Percentiles rank a stretch among this genome's conserved stretches.
phyloP scores from a whole-genome alignment of 768 basidiomycete genomes.

The Agaricus sinodeliciosus region DNA sequence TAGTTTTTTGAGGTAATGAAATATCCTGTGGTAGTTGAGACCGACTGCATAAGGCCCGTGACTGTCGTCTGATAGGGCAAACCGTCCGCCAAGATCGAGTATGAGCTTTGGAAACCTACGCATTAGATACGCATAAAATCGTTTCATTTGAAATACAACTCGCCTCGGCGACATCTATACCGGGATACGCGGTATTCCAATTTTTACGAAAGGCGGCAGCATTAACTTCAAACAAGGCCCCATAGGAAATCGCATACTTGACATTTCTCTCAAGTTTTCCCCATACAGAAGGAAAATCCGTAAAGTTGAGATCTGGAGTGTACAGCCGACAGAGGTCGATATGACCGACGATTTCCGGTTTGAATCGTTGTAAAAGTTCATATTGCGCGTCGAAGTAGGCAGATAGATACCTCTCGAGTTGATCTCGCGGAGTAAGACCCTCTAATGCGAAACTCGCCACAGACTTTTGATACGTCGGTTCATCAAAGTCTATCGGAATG shows the following conservation, averaged over 20 bases:
- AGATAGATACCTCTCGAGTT: conserved; percentile 43
- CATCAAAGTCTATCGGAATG: conserved; percentile 91
- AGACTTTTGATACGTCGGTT: conserved; percentile 56
- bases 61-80: conserved; percentile 92
- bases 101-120: conserved; percentile 49
- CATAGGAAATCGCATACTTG: conserved; percentile 63
- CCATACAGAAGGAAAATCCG: conserved; percentile 54
- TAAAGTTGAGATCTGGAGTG: conserved; percentile 52
- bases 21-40: conserved; percentile 68
- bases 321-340: conserved; percentile 90
- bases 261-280: conserved; percentile 71
- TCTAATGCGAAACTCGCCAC: conserved; percentile 33
- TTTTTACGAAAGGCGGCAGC: conserved; percentile 90
- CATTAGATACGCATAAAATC: background rate
- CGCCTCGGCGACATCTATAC: conserved; percentile 68
- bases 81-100: conserved; percentile 56
- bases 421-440: conserved; percentile 21
- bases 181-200: conserved; percentile 85
- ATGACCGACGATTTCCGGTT: conserved; percentile 89
- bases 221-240: conserved; percentile 90
- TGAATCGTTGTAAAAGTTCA: conserved; percentile 58
- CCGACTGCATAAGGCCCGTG: conserved; percentile 89
- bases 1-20: conserved; percentile 55
- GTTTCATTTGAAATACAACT: conserved; percentile 11
- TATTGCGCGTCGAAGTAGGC: conserved; percentile 86